A percentile compares a stretch with the other conserved stretches of the same genome.
Evolutionary conservation across 202 grass and related monocot genomes (phyloP).

Genomic region (Alloteropsis angusta): DNA sequence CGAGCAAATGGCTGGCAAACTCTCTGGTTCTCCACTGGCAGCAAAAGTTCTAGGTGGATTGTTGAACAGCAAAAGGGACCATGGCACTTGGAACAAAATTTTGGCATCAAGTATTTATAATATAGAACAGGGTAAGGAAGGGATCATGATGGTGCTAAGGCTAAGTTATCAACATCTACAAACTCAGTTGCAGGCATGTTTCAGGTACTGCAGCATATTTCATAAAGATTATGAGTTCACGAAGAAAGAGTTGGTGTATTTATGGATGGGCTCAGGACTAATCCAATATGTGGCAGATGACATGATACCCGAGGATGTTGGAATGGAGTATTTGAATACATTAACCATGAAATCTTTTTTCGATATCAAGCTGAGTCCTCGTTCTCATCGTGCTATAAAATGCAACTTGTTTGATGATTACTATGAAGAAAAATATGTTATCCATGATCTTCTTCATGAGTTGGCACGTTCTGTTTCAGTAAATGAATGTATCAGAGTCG

Average conservation of each 20-base stretch:
- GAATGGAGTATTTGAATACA: constrained; percentile 16
- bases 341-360: constrained; percentile 32
- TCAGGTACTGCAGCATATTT: constrained; percentile 44
- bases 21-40: constrained; percentile 33
- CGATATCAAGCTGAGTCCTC: not conserved
- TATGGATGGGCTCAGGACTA: constrained; percentile 36
- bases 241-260: constrained; percentile 20
- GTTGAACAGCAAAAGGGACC: not conserved
- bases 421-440: not conserved
- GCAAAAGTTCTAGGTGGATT: constrained; percentile 38
- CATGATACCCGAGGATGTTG: not conserved
- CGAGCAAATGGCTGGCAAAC: constrained; percentile 20
- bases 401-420: not conserved
- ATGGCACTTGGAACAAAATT: constrained; percentile 16
- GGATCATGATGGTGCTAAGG: constrained; percentile 15
- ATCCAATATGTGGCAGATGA: not conserved
- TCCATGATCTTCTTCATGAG: constrained; percentile 35
- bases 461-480: constrained; percentile 11
- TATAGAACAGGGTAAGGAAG: constrained; percentile 12
- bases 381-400: not conserved
- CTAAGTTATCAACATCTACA: constrained; percentile 40
- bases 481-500: constrained; percentile 31
- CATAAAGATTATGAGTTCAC: constrained; percentile 11
- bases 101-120: constrained; percentile 3
- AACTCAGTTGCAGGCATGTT: constrained; percentile 34